These are phyloP conservation scores for Macrophomina tecta DNA, from an alignment of 2,329 filamentous ascomycete genomes.

Conservation along the genomic window DNA sequence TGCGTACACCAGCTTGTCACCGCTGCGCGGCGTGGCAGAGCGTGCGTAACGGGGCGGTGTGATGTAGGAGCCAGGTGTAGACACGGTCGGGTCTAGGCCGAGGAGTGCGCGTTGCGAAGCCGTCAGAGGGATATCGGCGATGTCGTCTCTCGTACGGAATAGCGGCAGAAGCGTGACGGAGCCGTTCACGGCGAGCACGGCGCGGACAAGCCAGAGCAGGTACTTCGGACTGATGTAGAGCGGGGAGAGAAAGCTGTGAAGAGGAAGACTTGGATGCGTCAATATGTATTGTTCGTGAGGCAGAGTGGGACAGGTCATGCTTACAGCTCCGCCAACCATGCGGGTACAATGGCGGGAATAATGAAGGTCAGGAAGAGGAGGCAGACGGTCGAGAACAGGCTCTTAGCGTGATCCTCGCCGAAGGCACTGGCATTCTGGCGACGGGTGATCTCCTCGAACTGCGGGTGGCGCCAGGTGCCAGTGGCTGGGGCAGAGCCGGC, in stretches of 20 bases:
- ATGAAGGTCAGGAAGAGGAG: slow-evolving; percentile 59
- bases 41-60: slow-evolving; percentile 88
- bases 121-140: slow-evolving; percentile 89
- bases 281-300: slow-evolving; percentile 25
- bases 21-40: slow-evolving; percentile 70
- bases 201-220: slow-evolving; percentile 55
- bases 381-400: slow-evolving; percentile 70
- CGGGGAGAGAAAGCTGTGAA: slow-evolving; percentile 44
- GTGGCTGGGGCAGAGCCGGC: slow-evolving; percentile 46
- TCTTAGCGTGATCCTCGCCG: slow-evolving; percentile 74
- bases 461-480: slow-evolving; percentile 90
- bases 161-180: slow-evolving; percentile 73
- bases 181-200: slow-evolving; percentile 69
- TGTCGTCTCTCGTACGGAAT: slow-evolving; percentile 72
- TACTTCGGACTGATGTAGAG: slow-evolving; percentile 48
- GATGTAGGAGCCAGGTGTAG: slow-evolving; percentile 69
- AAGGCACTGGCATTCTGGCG: slow-evolving; percentile 82
- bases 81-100: slow-evolving; percentile 73
- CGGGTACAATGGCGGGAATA: slow-evolving; percentile 42
- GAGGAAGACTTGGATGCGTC: slow-evolving; percentile 41
- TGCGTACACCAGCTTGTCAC: slow-evolving; percentile 34
- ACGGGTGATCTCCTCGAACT: slow-evolving; percentile 82
- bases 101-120: slow-evolving; percentile 85
- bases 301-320: neutral
- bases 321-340: slow-evolving; percentile 8